These are phyloP conservation scores for Colletotrichum truncatum DNA, from an alignment of 2,329 filamentous ascomycete genomes.

Conservation along the genomic window DNA sequence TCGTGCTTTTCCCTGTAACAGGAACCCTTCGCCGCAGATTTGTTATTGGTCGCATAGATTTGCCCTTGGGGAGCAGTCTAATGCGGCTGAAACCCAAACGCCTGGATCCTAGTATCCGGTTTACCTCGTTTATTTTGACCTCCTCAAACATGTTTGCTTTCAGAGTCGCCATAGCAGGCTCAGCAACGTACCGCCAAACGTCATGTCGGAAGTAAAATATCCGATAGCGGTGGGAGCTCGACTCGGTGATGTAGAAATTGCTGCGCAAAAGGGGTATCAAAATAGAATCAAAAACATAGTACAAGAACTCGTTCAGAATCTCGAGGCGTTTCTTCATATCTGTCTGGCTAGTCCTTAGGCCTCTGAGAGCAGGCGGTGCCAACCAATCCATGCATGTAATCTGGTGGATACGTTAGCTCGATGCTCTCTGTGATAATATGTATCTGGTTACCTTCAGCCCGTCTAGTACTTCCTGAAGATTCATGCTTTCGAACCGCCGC, in stretches of 20 bases:
- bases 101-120: slow-evolving; percentile 67
- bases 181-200: slow-evolving; percentile 81
- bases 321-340: slow-evolving; percentile 82
- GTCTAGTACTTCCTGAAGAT: slow-evolving; percentile 80
- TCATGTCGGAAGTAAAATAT: slow-evolving; percentile 97
- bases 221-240: slow-evolving; percentile 79
- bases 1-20: slow-evolving; percentile 70
- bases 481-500: slow-evolving; percentile 82
- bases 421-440: background rate
- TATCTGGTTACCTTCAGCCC: slow-evolving; percentile 71
- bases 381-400: slow-evolving; percentile 80
- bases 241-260: slow-evolving; percentile 96
- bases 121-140: slow-evolving; percentile 66
- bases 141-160: slow-evolving; percentile 83
- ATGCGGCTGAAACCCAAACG: slow-evolving; percentile 81
- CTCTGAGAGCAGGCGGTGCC: slow-evolving; percentile 56
- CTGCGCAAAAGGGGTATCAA: slow-evolving; percentile 85
- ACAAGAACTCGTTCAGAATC: slow-evolving; percentile 85
- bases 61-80: slow-evolving; percentile 82
- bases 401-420: slow-evolving; percentile 49
- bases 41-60: slow-evolving; percentile 82
- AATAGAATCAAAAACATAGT: slow-evolving; percentile 92
- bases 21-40: slow-evolving; percentile 78
- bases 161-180: slow-evolving; percentile 74
- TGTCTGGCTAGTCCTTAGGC: slow-evolving; percentile 70